phyloP scores from a whole-genome alignment of 371 early-diverging fungal species.

The Syncephalastrum racemosum region DNA sequence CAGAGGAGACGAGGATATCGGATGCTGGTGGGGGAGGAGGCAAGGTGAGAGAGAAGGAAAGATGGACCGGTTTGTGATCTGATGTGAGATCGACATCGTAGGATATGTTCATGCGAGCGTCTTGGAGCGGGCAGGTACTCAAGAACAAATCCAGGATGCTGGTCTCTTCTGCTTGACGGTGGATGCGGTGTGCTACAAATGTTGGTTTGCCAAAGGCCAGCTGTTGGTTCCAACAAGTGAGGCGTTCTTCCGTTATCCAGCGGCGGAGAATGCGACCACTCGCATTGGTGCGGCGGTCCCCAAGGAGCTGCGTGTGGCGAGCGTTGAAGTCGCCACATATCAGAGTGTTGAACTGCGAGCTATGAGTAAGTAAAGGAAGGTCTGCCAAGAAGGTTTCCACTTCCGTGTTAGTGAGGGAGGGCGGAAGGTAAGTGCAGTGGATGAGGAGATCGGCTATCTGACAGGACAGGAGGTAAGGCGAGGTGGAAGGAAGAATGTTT shows the following conservation, averaged over 20 bases:
- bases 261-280: background rate
- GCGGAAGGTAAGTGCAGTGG: constrained; percentile 16
- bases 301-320: constrained; percentile 1
- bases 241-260: constrained; percentile 1
- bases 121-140: background rate
- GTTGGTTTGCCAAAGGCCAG: constrained; percentile 16
- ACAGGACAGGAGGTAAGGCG: constrained; percentile 12
- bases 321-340: constrained; percentile 19
- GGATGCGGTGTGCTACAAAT: background rate
- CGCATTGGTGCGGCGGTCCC: background rate
- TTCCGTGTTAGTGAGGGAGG: constrained; percentile 6
- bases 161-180: no score
- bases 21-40: background rate
- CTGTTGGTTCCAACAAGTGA: background rate
- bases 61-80: constrained; percentile 3
- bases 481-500: constrained; percentile 2
- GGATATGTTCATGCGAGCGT: background rate
- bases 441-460: constrained; percentile 2
- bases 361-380: constrained; percentile 8
- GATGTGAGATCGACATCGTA: no score
- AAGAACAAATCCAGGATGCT: constrained; percentile 12
- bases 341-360: constrained; percentile 7
- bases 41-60: background rate
- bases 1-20: background rate
- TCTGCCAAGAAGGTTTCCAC: constrained; percentile 6